Percentiles rank a stretch among this genome's conserved stretches.
These are phyloP conservation scores for Sicyos edulis DNA, from an alignment of 306 rosid genomes.

Conservation along the genomic window DNA sequence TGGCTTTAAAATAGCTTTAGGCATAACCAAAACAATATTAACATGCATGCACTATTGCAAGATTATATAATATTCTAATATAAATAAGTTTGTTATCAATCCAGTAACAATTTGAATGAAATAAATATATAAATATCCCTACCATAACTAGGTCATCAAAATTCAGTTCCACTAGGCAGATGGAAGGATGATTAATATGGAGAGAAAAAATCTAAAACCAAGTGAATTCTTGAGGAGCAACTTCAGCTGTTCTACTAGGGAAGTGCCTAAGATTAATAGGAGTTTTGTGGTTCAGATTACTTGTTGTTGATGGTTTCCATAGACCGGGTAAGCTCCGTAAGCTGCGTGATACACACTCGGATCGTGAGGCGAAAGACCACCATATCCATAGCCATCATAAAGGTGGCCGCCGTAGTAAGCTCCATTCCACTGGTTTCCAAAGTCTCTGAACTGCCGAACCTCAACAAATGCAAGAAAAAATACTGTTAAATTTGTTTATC, in stretches of 20 bases:
- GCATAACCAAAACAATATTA: no score
- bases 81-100: neutral
- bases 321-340: conserved; percentile 78
- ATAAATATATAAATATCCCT: conserved; percentile 10
- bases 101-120: conserved; percentile 15
- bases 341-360: conserved; percentile 70
- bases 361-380: conserved; percentile 58
- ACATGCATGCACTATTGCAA: no score
- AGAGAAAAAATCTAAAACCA: conserved; percentile 6
- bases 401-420: conserved; percentile 69
- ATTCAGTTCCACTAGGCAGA: conserved; percentile 18
- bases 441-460: conserved; percentile 63
- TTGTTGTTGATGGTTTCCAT: conserved; percentile 89
- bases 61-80: neutral
- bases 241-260: conserved; percentile 13
- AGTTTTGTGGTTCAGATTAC: conserved; percentile 50
- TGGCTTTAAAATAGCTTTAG: no score
- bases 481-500: conserved; percentile 21
- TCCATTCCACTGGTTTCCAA: conserved; percentile 67
- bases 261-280: neutral
- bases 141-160: conserved; percentile 13
- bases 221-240: conserved; percentile 7
- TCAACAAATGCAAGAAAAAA: conserved; percentile 20
- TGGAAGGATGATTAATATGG: conserved; percentile 11
- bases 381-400: conserved; percentile 85